Evolutionary conservation across 2,329 filamentous ascomycete genomes (phyloP), one percentile per base, ranked within the genome.

Genomic region (Ophiostoma piceae): DNA sequence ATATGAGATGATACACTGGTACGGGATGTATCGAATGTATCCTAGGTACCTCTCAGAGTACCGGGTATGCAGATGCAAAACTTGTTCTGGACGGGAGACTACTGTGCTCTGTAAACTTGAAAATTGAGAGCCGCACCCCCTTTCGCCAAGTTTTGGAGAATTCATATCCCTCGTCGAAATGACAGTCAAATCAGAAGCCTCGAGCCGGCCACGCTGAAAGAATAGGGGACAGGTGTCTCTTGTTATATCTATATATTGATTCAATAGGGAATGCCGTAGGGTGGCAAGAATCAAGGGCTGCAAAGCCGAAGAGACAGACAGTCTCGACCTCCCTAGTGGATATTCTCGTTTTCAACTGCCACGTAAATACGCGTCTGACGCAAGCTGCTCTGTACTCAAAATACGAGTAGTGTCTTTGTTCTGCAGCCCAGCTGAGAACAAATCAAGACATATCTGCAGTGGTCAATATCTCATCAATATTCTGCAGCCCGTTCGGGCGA

Each of bases 181-280:
- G 16, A 35, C 47, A 22, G 29, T 66, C 65, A 67, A 70, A 70
- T 67, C 69, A 70, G 41, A 67, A 26, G 39, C 57, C 41, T n/a
- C 32, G 22, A 39, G 39, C 57, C 12, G 51, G 32, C 66, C 69
- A 68, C 69, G 66, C 57, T 67, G 57, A 19, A 37, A n/a, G 12
- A n/a, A 64, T n/a, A 35, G 14, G 51, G 51, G 22, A 26, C 51
- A 57, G 51, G 51, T 57, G 51, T 47, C 43, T 47, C 16, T 8
- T 47, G 14, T 8, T 7, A 19, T 47, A 47, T 47, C 5, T 6
- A 47, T 26, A 47, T 47, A 47, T n/a, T 47, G 43, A 47, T 26
- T 57, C 16, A 57, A 57, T 3, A 11, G 26, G n/a, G 51, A 57
- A 57, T 57, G 51, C 8, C 22, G 22, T 57, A 26, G 51, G 51